Percentiles rank a stretch among this genome's conserved stretches.
Evolutionary conservation across 1,284 basidiomycete genomes (phyloP).

Genomic region (Leccinum subspadiceum): DNA sequence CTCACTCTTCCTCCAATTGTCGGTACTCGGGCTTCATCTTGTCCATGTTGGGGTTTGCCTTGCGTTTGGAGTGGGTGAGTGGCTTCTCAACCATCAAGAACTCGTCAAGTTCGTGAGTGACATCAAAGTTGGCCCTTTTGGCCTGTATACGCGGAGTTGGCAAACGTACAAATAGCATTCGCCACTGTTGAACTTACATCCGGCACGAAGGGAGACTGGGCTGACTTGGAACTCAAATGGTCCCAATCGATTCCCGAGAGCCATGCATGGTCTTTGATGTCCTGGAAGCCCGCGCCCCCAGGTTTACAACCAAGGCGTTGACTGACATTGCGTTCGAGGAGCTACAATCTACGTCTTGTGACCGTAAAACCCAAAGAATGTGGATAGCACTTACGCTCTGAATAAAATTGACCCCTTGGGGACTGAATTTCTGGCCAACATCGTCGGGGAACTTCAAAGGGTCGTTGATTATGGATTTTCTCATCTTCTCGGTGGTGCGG

Average conservation of each 20-base stretch:
- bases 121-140: slow-evolving; percentile 96
- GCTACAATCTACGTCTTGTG: slow-evolving; percentile 43
- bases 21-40: slow-evolving; percentile 88
- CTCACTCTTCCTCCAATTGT: slow-evolving; percentile 90
- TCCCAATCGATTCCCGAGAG: slow-evolving; percentile 83
- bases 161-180: not conserved
- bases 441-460: slow-evolving; percentile 62
- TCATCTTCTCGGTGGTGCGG: slow-evolving; percentile 81
- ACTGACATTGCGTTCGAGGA: slow-evolving; percentile 81
- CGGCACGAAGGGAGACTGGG: slow-evolving; percentile 85
- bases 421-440: slow-evolving; percentile 44
- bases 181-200: slow-evolving; percentile 58
- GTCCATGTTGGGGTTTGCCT: slow-evolving; percentile 78
- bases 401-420: slow-evolving; percentile 42
- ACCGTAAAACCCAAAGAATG: slow-evolving; percentile 10
- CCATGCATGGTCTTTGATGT: slow-evolving; percentile 86
- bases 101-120: slow-evolving; percentile 95
- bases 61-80: slow-evolving; percentile 89
- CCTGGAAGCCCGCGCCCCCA: slow-evolving; percentile 64
- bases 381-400: slow-evolving; percentile 44
- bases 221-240: slow-evolving; percentile 70
- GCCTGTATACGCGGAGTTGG: slow-evolving; percentile 48
- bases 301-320: slow-evolving; percentile 81
- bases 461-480: slow-evolving; percentile 74
- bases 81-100: slow-evolving; percentile 96